Evolutionary conservation across 371 early-diverging fungal genomes (phyloP).

Genomic region (Circinella minor): DNA sequence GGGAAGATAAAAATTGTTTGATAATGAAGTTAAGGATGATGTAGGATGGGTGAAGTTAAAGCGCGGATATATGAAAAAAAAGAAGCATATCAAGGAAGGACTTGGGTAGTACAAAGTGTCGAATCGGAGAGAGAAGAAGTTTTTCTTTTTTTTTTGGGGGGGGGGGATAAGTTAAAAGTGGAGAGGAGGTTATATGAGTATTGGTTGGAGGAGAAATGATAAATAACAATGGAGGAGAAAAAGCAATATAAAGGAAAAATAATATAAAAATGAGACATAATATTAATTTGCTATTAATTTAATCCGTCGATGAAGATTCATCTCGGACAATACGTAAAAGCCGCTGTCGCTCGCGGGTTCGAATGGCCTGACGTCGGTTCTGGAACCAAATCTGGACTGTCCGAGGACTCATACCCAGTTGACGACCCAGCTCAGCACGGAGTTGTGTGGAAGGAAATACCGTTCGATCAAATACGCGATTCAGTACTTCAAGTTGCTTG

Average conservation of each 20-base stretch:
- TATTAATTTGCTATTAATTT: background rate
- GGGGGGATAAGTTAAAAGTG: no score
- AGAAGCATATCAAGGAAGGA: constrained; percentile 14
- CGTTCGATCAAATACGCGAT: constrained; percentile 62
- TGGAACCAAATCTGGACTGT: constrained; percentile 98
- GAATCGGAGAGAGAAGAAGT: constrained; percentile 2
- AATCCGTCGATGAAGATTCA: constrained; percentile 3
- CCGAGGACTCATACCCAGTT: constrained; percentile 84
- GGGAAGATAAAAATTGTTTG: background rate
- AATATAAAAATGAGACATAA: constrained; percentile 7
- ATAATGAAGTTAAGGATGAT: background rate
- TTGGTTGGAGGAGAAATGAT: no score
- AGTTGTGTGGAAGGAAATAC: constrained; percentile 75
- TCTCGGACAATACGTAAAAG: constrained; percentile 31
- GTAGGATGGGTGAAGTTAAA: background rate
- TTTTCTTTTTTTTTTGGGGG: no score
- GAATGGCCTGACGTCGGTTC: constrained; percentile 80
- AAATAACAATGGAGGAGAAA: background rate
- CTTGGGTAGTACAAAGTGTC: constrained; percentile 1
- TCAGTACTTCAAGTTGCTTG: constrained; percentile 58
- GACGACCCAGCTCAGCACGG: constrained; percentile 83
- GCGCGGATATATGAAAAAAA: constrained; percentile 8
- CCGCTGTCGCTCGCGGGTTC: constrained; percentile 59
- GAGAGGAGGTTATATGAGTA: background rate
- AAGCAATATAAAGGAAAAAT: background rate